Evolutionary conservation across 257 asterid genomes (phyloP).

Genomic region (Fraxinus anomala): DNA sequence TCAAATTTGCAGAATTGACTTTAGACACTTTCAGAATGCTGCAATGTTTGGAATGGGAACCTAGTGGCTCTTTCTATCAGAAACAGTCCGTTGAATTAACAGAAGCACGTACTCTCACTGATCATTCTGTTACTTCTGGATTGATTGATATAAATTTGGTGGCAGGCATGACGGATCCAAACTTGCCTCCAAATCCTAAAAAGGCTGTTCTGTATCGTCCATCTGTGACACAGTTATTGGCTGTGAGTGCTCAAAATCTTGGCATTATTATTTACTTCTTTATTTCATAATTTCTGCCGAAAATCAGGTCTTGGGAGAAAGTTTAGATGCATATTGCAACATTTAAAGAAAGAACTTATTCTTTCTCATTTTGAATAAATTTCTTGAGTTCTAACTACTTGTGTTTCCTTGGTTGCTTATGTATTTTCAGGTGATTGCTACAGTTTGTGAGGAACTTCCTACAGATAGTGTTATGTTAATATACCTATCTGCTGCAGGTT

Average conservation of each 20-base stretch:
- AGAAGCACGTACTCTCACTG: constrained; percentile 58
- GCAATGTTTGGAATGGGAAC: constrained; percentile 99
- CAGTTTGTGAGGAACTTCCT: constrained; percentile 84
- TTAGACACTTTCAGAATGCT: constrained; percentile 92
- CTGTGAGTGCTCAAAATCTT: constrained; percentile 61
- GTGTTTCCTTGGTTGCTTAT: constrained; percentile 23
- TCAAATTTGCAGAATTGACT: constrained; percentile 89
- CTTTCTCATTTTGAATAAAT: neutral
- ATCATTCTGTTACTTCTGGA: constrained; percentile 84
- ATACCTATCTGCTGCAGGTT: constrained; percentile 86
- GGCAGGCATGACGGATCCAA: constrained; percentile 93
- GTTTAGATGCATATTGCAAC: constrained; percentile 9
- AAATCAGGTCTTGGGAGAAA: constrained; percentile 22
- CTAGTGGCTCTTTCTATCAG: constrained; percentile 78
- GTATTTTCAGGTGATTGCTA: constrained; percentile 72
- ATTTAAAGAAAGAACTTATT: neutral
- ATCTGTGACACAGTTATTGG: constrained; percentile 72
- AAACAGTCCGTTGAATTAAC: constrained; percentile 56
- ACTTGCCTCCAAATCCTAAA: constrained; percentile 90
- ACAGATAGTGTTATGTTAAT: constrained; percentile 73
- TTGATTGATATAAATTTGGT: constrained; percentile 74
- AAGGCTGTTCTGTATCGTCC: constrained; percentile 90
- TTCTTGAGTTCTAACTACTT: constrained; percentile 18
- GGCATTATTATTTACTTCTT: constrained; percentile 21
- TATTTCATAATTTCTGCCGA: constrained; percentile 22